Evolutionary conservation across 2,329 filamentous ascomycete genomes (phyloP).

Genomic region (Chaetomium strumarium): DNA sequence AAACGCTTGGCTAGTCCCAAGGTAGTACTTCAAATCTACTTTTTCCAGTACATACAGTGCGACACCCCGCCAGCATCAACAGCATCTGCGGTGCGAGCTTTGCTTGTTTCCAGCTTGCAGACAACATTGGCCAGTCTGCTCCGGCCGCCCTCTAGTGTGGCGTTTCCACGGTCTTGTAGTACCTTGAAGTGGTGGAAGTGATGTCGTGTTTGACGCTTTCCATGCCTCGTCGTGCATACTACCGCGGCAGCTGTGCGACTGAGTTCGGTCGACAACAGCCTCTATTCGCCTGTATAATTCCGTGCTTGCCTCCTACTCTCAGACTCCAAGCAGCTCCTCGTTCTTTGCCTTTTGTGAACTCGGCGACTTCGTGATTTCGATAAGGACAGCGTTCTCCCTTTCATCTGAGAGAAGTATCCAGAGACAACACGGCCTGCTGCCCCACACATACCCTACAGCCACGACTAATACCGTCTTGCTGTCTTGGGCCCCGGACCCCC

Average conservation of each 20-base stretch:
- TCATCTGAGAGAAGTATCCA: not conserved
- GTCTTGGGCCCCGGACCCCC: not conserved
- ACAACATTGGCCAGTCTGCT: no score
- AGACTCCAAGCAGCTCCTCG: not conserved
- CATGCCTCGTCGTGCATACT: not conserved
- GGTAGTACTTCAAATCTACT: no score
- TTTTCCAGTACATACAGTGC: no score
- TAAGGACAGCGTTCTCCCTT: not conserved
- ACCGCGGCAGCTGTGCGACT: not conserved
- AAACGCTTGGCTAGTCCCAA: no score
- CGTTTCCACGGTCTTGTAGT: not conserved
- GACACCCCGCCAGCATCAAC: no score
- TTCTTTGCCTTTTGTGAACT: not conserved
- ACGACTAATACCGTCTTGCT: no score
- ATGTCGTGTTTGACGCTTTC: no score
- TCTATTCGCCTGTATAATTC: not conserved
- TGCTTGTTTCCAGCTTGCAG: no score
- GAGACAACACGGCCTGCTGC: not conserved
- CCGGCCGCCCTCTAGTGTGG: no score
- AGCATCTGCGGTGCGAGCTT: no score
- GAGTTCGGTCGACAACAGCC: not conserved
- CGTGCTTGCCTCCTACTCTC: not conserved
- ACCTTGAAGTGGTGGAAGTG: not conserved
- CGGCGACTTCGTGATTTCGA: not conserved
- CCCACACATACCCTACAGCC: not conserved